Conservation (phyloP, 345 rosid genomes). For the Eutrema japonicum region DNA sequence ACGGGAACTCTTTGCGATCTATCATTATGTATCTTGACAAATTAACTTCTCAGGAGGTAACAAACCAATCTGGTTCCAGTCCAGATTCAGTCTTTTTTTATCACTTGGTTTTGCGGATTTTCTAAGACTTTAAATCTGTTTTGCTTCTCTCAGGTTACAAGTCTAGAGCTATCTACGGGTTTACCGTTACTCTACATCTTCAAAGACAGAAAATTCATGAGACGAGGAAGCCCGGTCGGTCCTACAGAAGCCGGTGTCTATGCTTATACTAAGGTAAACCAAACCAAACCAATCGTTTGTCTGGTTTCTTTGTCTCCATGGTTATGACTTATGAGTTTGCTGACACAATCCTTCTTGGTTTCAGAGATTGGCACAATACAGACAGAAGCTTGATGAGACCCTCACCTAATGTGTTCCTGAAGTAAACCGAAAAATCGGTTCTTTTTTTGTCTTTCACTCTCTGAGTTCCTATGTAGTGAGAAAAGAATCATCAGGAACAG, state of each 20-base stretch:
- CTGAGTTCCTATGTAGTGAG: constrained; percentile 33
- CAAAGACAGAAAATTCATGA: constrained; percentile 81
- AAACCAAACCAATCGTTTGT: constrained; percentile 4
- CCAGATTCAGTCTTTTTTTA: background rate
- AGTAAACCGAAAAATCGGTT: background rate
- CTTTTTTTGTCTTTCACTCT: background rate
- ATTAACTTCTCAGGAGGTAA: constrained; percentile 87
- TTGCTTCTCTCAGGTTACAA: constrained; percentile 53
- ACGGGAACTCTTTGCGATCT: constrained; percentile 92
- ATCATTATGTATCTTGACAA: constrained; percentile 97
- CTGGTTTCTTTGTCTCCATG: constrained; percentile 5
- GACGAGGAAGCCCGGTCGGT: constrained; percentile 89
- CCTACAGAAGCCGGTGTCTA: constrained; percentile 96
- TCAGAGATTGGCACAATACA: constrained; percentile 85
- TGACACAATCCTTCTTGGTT: constrained; percentile 28
- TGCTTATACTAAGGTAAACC: constrained; percentile 86
- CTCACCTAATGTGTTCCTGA: constrained; percentile 42
- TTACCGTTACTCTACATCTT: constrained; percentile 93
- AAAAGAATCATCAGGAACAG: constrained; percentile 29
- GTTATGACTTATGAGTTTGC: background rate
- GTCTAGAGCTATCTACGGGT: constrained; percentile 89
- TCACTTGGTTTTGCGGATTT: background rate
- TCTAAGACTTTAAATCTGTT: background rate
- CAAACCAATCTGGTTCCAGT: background rate
- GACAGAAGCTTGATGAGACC: constrained; percentile 83